Evolutionary conservation across 768 basidiomycete species (phyloP).

Genomic region (Suillus subaureus): DNA sequence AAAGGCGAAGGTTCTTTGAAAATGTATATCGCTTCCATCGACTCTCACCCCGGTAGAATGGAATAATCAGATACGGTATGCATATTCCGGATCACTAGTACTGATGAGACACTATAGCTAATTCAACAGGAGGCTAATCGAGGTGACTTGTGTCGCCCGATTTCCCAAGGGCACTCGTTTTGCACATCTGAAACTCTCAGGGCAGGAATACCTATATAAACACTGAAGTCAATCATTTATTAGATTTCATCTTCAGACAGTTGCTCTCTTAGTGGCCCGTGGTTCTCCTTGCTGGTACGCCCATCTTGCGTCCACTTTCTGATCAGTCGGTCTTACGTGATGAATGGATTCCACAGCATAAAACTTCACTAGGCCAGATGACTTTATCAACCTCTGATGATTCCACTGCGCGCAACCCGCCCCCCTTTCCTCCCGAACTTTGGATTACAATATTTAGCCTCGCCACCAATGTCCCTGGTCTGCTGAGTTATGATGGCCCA

Average conservation of each 20-base stretch:
- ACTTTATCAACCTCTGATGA: constrained; percentile 3
- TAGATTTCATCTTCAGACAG: constrained; percentile 3
- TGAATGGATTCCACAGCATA: neutral
- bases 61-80: neutral
- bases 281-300: neutral
- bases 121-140: neutral
- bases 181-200: constrained; percentile 18
- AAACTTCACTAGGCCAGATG: constrained; percentile 14
- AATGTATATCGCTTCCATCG: neutral
- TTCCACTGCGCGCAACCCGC: neutral
- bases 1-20: neutral
- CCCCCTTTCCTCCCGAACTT: constrained; percentile 29
- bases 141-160: neutral
- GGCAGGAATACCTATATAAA: constrained; percentile 15
- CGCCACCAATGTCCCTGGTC: constrained; percentile 17
- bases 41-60: neutral
- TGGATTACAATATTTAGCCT: constrained; percentile 30
- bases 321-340: neutral
- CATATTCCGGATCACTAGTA: neutral
- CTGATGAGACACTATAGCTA: neutral
- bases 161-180: constrained; percentile 8
- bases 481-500: constrained; percentile 15
- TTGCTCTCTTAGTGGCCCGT: neutral
- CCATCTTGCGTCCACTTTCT: neutral
- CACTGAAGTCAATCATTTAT: constrained; percentile 2